Percentiles rank a stretch among this genome's conserved stretches.
Conservation (phyloP, 148 eudicot species). For the Talinum fruticosum region DNA sequence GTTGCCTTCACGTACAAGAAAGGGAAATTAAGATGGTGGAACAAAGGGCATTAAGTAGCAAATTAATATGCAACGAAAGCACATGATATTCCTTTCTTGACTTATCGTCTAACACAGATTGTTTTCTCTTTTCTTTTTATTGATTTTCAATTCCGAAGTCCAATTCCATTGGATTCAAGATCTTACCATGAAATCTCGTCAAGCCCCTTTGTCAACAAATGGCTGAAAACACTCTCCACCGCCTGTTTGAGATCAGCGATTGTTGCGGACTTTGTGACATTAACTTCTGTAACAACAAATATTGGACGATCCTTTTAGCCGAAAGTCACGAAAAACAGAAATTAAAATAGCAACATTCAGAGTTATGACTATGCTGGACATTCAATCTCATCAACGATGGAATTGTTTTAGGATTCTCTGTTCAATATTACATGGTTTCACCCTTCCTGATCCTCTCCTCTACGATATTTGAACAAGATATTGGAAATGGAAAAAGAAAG, state of each 20-base stretch:
- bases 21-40: not conserved
- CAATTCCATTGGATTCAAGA: not conserved
- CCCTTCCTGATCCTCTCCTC: not conserved
- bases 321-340: not conserved
- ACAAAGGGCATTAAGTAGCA: not conserved
- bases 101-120: not conserved
- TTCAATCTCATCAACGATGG: not conserved
- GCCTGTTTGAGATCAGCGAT: conserved; percentile 63
- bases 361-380: not conserved
- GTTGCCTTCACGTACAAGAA: conserved; percentile 47
- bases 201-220: conserved; percentile 48
- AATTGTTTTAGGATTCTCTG: not conserved
- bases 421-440: not conserved
- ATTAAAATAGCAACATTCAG: not conserved
- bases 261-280: conserved; percentile 46
- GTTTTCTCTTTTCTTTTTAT: not conserved
- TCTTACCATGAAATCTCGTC: conserved; percentile 68
- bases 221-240: conserved; percentile 54
- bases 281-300: conserved; percentile 38
- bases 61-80: not conserved
- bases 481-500: not conserved
- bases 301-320: conserved; percentile 10
- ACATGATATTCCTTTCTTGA: not conserved
- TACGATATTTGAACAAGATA: not conserved
- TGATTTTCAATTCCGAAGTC: not conserved